Evolutionary conservation across 441 rosid genomes (phyloP), one percentile per base, ranked within the genome.

Genomic region (Geranium incanum): DNA sequence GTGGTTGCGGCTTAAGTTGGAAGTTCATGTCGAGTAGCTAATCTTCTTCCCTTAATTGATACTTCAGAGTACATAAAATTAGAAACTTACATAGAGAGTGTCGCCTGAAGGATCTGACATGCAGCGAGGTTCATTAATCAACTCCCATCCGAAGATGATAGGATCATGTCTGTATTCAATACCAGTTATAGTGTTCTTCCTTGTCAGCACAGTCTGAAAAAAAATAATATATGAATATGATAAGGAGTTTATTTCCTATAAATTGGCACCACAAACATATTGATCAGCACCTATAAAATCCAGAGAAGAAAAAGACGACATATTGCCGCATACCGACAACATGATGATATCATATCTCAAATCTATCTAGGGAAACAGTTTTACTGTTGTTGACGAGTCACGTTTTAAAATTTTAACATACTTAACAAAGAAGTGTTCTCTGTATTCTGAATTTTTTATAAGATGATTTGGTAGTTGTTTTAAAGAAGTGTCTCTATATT

Each of bases 51-150:
- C n/a, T n/a, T n/a, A 55, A 2, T 55, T 60, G 11, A 60, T 60
- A 23, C 8, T 60, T 21, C n/a, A 6, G 19, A 9, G n/a, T 23
- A 23, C 33, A 23, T 23, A 60, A 38, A 72, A 67, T 68, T 68
- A 23, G 70, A 16, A 59, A 82, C 96, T 84, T 81, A 94, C 97
- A 76, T 92, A 95, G 57, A 94, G 93, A 37, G 91, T 91, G 74
- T 91, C 86, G 13, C 98, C 98, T 1, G 97, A 90, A 69, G 92
- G 81, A 85, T 94, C 97, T 66, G 97, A 71, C 84, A 82, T 78
- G 89, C 97, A 90, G 38, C 96, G 95, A 15, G 98, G 98, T 79
- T 94, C 98, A 36, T 94, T 94, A 48, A 91, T 94, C 85, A 94
- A 76, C 82, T 94, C 97, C 98, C 98, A 91, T 1, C 84, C 98